Base-by-base conservation (phyloP, 805 yeast species). In the Kuraishia piskuri region DNA sequence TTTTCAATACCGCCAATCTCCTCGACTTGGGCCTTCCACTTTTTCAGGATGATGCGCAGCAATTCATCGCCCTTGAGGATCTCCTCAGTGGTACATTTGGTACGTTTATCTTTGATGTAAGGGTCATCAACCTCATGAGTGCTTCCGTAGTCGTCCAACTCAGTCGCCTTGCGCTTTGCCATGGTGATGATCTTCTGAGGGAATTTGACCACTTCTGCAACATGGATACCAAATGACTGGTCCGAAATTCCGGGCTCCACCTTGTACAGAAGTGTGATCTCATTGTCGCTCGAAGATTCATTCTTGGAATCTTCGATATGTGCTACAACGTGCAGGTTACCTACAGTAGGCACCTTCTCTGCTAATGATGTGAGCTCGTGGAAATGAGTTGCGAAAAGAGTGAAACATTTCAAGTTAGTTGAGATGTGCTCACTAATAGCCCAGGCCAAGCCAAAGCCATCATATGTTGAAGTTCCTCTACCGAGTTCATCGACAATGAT, bases 361-460 rank as follows among this genome's bases (percentile, higher is more conserved):
- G 95, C 76, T 51, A 94, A 72, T 36, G 85, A 84, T 1, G 98
- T 94, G 55, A 94, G 76, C 67, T 94, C 99, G 68, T 94, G 98
- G 76, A 94, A 94, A 74, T 94, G 99, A 0, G 99, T 94, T 0
- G 99, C 98, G 75, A 94, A 94, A 54, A 94, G 64, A 0, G 96
- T 83, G 68, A 90, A 90, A 57, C 97, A 85, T 51, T 78, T 75
- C 51, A 88, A 78, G 51, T 85, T 74, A 20, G 75, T 75, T 2
- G 94, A 84, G 55, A 92, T 82, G 68, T 85, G 84, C 63, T 91
- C 96, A 58, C 92, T 86, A 53, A 94, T 94, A 0, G 97, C 86
- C 95, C 97, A 94, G 0, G 99, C 99, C 46, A 94, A 76, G 0
- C 99, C 99, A 73, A 94, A 94, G 0, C 99, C 99, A 68, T 94